Evolutionary conservation across 306 rosid species (phyloP).

Genomic region (Corylus avellana): DNA sequence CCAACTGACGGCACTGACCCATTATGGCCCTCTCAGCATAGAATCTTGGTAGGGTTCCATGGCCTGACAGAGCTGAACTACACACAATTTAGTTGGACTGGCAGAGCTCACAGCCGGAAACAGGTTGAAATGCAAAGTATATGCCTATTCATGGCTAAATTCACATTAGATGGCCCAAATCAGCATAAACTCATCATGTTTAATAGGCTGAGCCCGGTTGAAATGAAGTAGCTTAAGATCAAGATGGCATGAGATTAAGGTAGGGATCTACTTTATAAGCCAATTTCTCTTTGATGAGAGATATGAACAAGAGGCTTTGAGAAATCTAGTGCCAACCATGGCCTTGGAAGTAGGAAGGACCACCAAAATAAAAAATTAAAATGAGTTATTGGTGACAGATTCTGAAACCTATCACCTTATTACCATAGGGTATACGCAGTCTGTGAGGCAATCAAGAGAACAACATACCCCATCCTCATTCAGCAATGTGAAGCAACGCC

Average conservation of each 20-base stretch:
- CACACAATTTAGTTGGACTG: not conserved
- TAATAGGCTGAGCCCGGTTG: not conserved
- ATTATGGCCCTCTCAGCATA: not conserved
- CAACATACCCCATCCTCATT: constrained; percentile 67
- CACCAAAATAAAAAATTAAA: not conserved
- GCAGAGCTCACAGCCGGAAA: not conserved
- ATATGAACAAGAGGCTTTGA: constrained; percentile 15
- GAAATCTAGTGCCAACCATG: constrained; percentile 6
- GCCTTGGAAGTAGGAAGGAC: not conserved
- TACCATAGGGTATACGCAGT: not conserved
- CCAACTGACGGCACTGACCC: not conserved
- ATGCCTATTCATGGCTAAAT: not conserved
- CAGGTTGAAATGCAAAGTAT: constrained; percentile 2
- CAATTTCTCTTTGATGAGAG: not conserved
- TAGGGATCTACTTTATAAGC: constrained; percentile 1
- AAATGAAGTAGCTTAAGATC: constrained; percentile 3
- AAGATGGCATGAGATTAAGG: not conserved
- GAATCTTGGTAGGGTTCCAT: not conserved
- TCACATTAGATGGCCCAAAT: not conserved
- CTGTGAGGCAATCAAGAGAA: constrained; percentile 9
- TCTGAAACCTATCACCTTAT: not conserved
- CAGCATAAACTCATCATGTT: constrained; percentile 4
- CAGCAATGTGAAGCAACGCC: constrained; percentile 84
- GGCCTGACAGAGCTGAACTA: not conserved
- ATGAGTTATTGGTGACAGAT: not conserved